These are phyloP conservation scores for Dendrostoma leiphaemia DNA, from an alignment of 2,329 filamentous ascomycete genomes.

Conservation along the genomic window DNA sequence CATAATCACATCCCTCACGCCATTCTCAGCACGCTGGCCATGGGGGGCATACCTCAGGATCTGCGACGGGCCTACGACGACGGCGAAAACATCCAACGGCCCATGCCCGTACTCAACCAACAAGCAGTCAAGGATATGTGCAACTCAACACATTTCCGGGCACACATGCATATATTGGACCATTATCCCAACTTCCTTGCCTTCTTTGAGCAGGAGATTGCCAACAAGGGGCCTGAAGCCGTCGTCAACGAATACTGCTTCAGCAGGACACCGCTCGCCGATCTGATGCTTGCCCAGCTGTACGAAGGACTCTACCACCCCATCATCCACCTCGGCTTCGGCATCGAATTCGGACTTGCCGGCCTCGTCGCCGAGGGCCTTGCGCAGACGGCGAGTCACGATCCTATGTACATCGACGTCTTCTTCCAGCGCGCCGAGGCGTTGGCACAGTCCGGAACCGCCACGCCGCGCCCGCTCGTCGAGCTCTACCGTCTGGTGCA, in stretches of 20 bases:
- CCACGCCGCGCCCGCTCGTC: constrained; percentile 14
- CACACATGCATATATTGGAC: neutral
- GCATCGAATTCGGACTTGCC: constrained; percentile 65
- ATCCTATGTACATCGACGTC: constrained; percentile 41
- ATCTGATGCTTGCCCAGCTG: constrained; percentile 54
- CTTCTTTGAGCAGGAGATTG: constrained; percentile 64
- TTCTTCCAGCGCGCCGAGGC: constrained; percentile 36
- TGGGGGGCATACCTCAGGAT: constrained; percentile 53
- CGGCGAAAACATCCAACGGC: neutral
- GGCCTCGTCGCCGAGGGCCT: constrained; percentile 66
- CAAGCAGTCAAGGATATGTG: neutral
- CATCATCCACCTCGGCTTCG: constrained; percentile 67
- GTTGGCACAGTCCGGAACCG: neutral
- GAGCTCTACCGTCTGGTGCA: constrained; percentile 24
- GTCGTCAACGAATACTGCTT: constrained; percentile 63
- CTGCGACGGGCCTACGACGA: neutral
- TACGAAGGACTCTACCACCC: constrained; percentile 59
- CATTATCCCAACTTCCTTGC: constrained; percentile 58
- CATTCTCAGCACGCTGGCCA: constrained; percentile 71
- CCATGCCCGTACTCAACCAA: neutral
- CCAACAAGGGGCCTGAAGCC: constrained; percentile 49
- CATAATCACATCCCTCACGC: constrained; percentile 62
- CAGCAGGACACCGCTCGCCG: constrained; percentile 49
- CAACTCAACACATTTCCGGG: neutral
- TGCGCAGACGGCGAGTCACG: constrained; percentile 60